phyloP scores from a whole-genome alignment of 768 basidiomycete species.

The Hypholoma sublateritium region DNA sequence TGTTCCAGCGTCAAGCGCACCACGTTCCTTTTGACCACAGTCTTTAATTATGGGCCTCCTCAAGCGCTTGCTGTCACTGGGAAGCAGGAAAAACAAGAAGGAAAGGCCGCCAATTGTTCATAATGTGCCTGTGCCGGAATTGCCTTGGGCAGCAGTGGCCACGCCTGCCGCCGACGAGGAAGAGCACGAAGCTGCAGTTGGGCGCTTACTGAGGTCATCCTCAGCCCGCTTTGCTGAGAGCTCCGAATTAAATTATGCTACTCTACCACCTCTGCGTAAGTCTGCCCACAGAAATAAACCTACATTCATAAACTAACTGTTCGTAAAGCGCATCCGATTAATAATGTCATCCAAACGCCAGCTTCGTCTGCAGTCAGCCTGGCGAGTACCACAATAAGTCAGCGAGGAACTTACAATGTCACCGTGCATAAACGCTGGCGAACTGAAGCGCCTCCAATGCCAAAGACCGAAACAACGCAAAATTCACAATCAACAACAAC shows the following conservation, averaged over 20 bases:
- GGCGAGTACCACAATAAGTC: conserved; percentile 48
- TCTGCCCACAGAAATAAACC: conserved; percentile 11
- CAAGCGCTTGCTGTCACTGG: conserved; percentile 67
- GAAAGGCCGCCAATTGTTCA: conserved; percentile 27
- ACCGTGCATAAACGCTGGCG: conserved; percentile 62
- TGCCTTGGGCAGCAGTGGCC: conserved; percentile 22
- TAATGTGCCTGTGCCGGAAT: conserved; percentile 25
- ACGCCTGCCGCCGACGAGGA: conserved; percentile 38
- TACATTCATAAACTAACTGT: conserved; percentile 8
- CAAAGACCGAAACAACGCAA: conserved; percentile 38
- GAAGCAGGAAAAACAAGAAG: conserved; percentile 62
- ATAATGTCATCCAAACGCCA: conserved; percentile 50
- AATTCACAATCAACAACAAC: conserved; percentile 14
- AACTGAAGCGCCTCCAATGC: conserved; percentile 64
- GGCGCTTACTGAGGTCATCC: conserved; percentile 67
- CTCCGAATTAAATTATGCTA: conserved; percentile 52
- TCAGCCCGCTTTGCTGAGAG: conserved; percentile 65
- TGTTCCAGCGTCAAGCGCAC: conserved; percentile 18
- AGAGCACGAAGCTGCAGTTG: conserved; percentile 46
- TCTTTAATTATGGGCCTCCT: conserved; percentile 60
- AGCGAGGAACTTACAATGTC: conserved; percentile 67
- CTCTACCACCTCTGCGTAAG: conserved; percentile 73
- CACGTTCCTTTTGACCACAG: conserved; percentile 25
- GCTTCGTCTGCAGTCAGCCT: conserved; percentile 52
- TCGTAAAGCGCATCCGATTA: conserved; percentile 62